Conservation (phyloP, 2,329 filamentous ascomycete species). For the Helotiales sp. region DNA sequence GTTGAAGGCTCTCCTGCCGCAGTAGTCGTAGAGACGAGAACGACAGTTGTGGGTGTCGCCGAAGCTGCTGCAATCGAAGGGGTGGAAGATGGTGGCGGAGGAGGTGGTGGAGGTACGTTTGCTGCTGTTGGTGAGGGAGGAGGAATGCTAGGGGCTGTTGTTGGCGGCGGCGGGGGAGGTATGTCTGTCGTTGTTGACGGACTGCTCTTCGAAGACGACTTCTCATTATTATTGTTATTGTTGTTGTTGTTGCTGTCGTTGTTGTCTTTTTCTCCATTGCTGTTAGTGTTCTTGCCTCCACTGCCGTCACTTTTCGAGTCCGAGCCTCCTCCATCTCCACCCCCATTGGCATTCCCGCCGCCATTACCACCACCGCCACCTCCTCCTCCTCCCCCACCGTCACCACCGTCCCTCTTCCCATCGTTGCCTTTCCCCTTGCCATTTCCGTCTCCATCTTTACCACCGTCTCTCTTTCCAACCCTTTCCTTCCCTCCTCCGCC, state of each 20-base stretch:
- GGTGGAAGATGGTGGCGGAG: neutral
- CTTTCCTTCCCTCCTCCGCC: conserved; percentile 2
- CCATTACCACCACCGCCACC: conserved; percentile 1
- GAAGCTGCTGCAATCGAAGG: neutral
- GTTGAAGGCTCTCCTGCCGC: conserved; percentile 5
- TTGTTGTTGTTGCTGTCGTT: neutral
- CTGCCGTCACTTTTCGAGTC: neutral
- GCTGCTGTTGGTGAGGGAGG: neutral
- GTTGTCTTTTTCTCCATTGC: neutral
- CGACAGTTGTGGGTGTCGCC: conserved; percentile 9
- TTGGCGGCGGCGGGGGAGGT: neutral
- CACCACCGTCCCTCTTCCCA: conserved; percentile 5
- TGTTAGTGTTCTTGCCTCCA: neutral
- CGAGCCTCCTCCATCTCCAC: conserved; percentile 2
- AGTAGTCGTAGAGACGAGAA: conserved; percentile 15
- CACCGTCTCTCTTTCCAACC: neutral
- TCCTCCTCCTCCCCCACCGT: neutral
- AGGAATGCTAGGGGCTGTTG: no score
- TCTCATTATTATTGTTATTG: neutral
- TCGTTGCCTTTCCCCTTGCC: conserved; percentile 5
- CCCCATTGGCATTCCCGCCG: conserved; percentile 2
- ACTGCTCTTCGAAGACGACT: neutral
- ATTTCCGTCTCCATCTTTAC: neutral
- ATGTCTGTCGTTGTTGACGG: neutral
- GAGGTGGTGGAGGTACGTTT: neutral